Evolutionary conservation across 139 green algal genomes (phyloP), one percentile per base, ranked within the genome.

Genomic region (Spirogloea muscicola): DNA sequence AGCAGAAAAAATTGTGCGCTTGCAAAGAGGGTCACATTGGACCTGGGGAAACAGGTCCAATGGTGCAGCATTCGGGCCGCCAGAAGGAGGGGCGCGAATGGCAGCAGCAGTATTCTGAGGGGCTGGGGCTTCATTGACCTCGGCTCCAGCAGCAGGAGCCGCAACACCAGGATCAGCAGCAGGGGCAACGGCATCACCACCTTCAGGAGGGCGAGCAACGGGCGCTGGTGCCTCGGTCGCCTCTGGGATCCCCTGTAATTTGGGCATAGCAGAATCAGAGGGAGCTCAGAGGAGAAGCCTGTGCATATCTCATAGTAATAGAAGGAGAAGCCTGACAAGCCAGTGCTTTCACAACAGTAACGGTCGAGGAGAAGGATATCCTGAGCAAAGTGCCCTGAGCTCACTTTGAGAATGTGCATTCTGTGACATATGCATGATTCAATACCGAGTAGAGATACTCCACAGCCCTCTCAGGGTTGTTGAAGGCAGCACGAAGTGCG

Each of bases 381-480:
- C n/a, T n/a, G n/a, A 55, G 46, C 21, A 21, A 21, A 21, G 21
- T n/a, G 46, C n/a, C 21, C n/a, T n/a, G n/a, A 21, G n/a, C 21
- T n/a, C 46, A 55, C 46, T n/a, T 55, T 21, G n/a, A 55, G n/a
- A 55, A 21, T 55, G 46, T 55, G n/a, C 21, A 55, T n/a, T 21
- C 46, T n/a, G 21, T 21, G 21, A 55, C n/a, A n/a, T n/a, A n/a
- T n/a, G n/a, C n/a, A n/a, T n/a, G n/a, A n/a, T n/a, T n/a, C n/a
- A n/a, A 25, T 71, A 82, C 75, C 58, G 81, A 95, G 86, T 96
- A 96, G 7, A 98, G 84, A 79, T 98, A 99, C 87, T 99, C 94
- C n/a, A 99, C 94, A 13, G 94, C 94, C 5, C 94, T 84, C 46
- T 99, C 94, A 10, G 94, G 93, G 88, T 99, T 99, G 88, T 99